Conservation (phyloP, 768 basidiomycete species). For the Suillus fuscotomentosus region DNA sequence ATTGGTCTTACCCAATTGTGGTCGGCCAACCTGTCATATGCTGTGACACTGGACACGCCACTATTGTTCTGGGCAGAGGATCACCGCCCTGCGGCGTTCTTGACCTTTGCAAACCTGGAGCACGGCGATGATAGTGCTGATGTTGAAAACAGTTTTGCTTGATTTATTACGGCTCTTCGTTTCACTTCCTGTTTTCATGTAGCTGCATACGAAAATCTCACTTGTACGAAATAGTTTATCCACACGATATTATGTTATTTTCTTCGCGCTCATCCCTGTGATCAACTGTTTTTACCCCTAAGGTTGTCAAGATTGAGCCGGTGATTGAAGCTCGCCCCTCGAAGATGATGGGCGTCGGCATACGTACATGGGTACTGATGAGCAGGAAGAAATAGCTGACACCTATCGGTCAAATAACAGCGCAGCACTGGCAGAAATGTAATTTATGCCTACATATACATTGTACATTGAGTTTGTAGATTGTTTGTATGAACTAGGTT, state of each 20-base stretch:
- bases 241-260: background rate
- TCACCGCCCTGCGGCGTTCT: conserved; percentile 91
- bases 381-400: too few species aligned
- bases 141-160: conserved; percentile 93
- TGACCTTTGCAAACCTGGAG: conserved; percentile 90
- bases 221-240: conserved; percentile 1
- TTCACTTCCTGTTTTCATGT: conserved; percentile 7
- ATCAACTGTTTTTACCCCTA: background rate
- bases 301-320: background rate
- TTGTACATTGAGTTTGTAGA: background rate
- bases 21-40: conserved; percentile 77
- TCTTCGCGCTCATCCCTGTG: background rate
- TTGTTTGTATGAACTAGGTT: background rate
- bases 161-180: conserved; percentile 27
- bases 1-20: conserved; percentile 91
- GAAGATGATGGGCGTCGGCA: too few species aligned
- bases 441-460: background rate
- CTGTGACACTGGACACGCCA: conserved; percentile 89
- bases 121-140: conserved; percentile 92
- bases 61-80: conserved; percentile 95
- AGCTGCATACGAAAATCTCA: conserved; percentile 1
- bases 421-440: background rate
- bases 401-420: background rate
- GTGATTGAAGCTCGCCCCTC: background rate
- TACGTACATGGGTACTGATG: too few species aligned